These are phyloP conservation scores for Tuber aestivum DNA, from an alignment of 495 filamentous ascomycete species.

Conservation along the genomic window DNA sequence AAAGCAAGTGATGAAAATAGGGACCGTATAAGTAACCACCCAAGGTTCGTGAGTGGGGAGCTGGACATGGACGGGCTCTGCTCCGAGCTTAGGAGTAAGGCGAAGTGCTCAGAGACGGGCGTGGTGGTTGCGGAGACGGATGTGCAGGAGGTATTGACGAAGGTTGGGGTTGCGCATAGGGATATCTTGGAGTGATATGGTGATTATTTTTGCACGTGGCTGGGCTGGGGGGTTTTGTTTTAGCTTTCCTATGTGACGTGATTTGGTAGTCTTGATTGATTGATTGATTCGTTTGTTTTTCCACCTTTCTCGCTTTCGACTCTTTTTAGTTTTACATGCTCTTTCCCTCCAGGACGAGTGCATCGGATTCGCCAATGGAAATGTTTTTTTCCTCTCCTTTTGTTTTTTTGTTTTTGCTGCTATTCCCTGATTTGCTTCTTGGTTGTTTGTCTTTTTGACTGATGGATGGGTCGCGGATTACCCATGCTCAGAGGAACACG, in stretches of 20 bases:
- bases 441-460: not conserved
- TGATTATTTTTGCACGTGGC: not conserved
- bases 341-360: not conserved
- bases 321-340: slow-evolving; percentile 1
- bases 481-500: not conserved
- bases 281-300: not conserved
- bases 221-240: slow-evolving; percentile 2
- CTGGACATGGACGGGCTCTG: slow-evolving; percentile 91
- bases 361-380: not conserved
- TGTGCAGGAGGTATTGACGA: slow-evolving; percentile 72
- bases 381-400: not conserved
- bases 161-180: slow-evolving; percentile 35
- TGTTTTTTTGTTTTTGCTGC: not conserved
- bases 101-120: slow-evolving; percentile 86
- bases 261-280: slow-evolving; percentile 2
- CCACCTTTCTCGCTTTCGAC: not conserved
- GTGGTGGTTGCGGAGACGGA: slow-evolving; percentile 88
- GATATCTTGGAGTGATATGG: slow-evolving; percentile 12
- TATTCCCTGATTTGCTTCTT: not conserved
- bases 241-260: slow-evolving; percentile 4
- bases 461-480: not conserved
- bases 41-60: slow-evolving; percentile 77
- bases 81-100: slow-evolving; percentile 89
- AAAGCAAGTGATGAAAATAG: slow-evolving; percentile 48
- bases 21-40: slow-evolving; percentile 84